Evolutionary conservation across 768 basidiomycete genomes (phyloP), one percentile per base, ranked within the genome.

Genomic region (Arthromyces matolae): DNA sequence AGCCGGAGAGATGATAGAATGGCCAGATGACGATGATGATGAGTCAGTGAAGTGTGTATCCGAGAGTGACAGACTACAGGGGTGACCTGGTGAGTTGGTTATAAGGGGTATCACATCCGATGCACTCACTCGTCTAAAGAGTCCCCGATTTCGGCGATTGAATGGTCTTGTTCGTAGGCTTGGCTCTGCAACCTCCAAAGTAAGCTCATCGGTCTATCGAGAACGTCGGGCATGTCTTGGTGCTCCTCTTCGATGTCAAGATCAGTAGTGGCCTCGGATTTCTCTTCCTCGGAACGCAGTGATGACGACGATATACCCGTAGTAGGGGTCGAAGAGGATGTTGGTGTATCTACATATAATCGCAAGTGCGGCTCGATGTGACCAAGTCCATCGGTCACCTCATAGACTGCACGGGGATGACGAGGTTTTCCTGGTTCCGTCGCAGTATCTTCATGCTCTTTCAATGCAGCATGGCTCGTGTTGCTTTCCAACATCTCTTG

Each of bases 291-390:
- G 18, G 41, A 47, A 41, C 24, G 49, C 34, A 45, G n/a, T n/a
- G n/a, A n/a, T n/a, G n/a, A 56, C 23, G 49, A 44, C 34, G 56
- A 51, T 18, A 19, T 31, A 2, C 35, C 20, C 16, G 35, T 29
- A 43, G 14, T 27, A 46, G 55, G 34, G 45, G 25, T 19, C 14
- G 38, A 19, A 51, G 41, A 44, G n/a, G n/a, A n/a, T 25, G 36
- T 45, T 14, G 66, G 59, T 4, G 60, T 42, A 32, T 68, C 62
- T 3, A 80, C 59, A 54, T 71, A 78, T 19, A 89, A 65, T 33
- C 80, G 69, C 47, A 88, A 66, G 20, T 76, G 76, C 1, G 85
- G 82, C 44, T 82, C 77, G 34, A 80, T 73, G 22, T 66, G 66
- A 24, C 77, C 72, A 1, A 75, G 69, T 24, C 69, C 65, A 23